phyloP scores from a whole-genome alignment of 768 basidiomycete species.

The Termitomyces sp. region DNA sequence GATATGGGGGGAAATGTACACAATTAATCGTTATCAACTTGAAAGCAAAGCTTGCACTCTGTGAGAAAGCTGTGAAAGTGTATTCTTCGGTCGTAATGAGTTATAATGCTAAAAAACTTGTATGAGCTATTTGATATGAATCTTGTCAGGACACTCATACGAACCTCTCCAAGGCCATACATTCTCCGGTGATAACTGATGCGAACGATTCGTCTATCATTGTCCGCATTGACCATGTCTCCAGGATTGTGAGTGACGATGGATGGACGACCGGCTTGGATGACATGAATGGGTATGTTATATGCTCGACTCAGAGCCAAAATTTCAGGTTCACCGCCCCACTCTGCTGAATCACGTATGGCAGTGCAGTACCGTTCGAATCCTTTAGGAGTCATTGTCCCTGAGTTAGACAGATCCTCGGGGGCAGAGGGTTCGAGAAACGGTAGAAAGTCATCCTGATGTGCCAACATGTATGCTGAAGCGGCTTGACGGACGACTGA shows the following conservation, averaged over 20 bases:
- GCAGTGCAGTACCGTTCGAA: conserved; percentile 72
- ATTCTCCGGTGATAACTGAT: conserved; percentile 92
- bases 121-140: neutral
- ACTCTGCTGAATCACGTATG: conserved; percentile 79
- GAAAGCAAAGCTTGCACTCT: conserved; percentile 21
- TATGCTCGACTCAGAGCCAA: conserved; percentile 79
- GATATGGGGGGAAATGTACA: conserved; percentile 8
- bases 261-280: conserved; percentile 76
- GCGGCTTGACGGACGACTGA: conserved; percentile 59
- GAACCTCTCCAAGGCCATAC: conserved; percentile 94
- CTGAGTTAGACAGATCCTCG: conserved; percentile 64
- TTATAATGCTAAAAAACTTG: conserved; percentile 69
- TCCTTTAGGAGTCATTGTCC: conserved; percentile 62
- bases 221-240: conserved; percentile 22
- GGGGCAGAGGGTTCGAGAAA: conserved; percentile 76
- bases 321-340: conserved; percentile 99
- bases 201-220: conserved; percentile 40
- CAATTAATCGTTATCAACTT: conserved; percentile 10
- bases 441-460: conserved; percentile 88
- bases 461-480: conserved; percentile 72
- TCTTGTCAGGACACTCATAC: conserved; percentile 19
- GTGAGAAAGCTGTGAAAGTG: conserved; percentile 20
- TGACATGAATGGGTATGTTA: conserved; percentile 82
- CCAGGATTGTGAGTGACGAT: conserved; percentile 78
- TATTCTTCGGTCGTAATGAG: conserved; percentile 58